Base-by-base conservation (phyloP, 1,139 yeast genomes). In the Suhomyces maxii region DNA sequence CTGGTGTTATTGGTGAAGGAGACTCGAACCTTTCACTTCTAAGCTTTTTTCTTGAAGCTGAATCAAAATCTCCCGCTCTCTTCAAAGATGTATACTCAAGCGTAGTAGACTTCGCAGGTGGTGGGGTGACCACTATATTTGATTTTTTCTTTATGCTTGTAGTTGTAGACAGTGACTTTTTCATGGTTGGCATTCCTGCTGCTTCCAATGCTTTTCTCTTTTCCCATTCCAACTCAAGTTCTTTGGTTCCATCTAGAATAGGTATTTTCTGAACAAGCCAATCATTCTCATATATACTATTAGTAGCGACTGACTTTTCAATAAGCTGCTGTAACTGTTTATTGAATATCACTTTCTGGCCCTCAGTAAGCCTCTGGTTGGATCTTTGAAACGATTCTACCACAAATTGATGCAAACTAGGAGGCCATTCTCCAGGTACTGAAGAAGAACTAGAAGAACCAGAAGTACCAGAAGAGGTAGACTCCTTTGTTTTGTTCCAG, bases 191-290 rank as follows among this genome's bases (percentile, higher is more conserved):
- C 8, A 44, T 9, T n/a, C 43, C 44, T 3, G 46, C 42, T 8
- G 45, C 39, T 14, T 40, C 43, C 25, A 45, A 36, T 9, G 45
- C 42, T 41, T 48, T 48, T 37, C 50, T 44, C 13, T 37, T 18
- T 23, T 40, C 49, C 37, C 55, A 51, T 26, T 47, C 54, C 34
- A 64, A 53, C 38, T 47, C 53, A 34, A 60, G 41, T 10, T 42
- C 48, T n/a, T 51, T 54, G 6, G 50, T 45, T 36, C 58, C 60
- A 42, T 67, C 71, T 35, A 84, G 58, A 1, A 81, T 60, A 0
- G 93, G 91, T 1, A 86, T 54, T 30, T 67, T 66, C 60, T 82
- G 86, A 8, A 51, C 56, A 8, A 59, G 60, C 95, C 95, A 87
- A 55, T 85, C 79, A 52, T 82, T 84, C 1, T 64, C 57, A 71